Base-by-base conservation (phyloP, 2,329 filamentous ascomycete genomes). In the Ophiostoma angusticollis region DNA sequence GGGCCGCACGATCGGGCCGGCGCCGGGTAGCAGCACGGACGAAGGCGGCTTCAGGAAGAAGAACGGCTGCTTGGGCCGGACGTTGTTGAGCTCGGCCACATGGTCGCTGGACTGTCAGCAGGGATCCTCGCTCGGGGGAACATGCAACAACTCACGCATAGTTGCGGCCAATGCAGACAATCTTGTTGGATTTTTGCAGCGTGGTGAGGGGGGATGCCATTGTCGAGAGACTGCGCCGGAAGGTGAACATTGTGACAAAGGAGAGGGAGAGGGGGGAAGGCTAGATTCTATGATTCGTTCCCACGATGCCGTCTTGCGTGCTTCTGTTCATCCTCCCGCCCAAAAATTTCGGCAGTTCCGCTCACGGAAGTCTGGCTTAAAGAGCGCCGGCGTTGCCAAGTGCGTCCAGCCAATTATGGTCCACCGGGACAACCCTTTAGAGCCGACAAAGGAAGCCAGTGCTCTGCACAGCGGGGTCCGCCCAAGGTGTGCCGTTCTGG, bases 21-120 rank as follows among this genome's bases (percentile, higher is more conserved):
- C 72, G 21, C 75, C 73, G 0, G 85, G 85, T 17, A 82, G 70
- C 4, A 96, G 72, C 50, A 98, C 84, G 4, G 86, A 84, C 29
- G 82, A 84, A 1, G 87, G 65, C 2, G 91, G 91, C 70, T 98
- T 98, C 51, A 96, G 74, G 72, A 98, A 98, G 78, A 95, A 98
- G 66, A 98, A 96, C 19, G 91, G 91, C 62, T 95, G 86, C 60
- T 91, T 93, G 36, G 91, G 91, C 48, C 78, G 77, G 44, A 72
- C 69, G 61, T 80, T 94, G 61, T 86, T 86, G 50, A 98, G 74
- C 67, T 98, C 91, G 47, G 80, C 75, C 56, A 96, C 81, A 63
- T 98, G 91, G 60, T 94, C 91, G 53, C 84, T 91, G 53, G 27
- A 8, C 24, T 31, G 35, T 51, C 41, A 53, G 47, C 36, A 23